Conservation (phyloP, 202 grass and related monocot genomes). For the Zoysia matrella region DNA sequence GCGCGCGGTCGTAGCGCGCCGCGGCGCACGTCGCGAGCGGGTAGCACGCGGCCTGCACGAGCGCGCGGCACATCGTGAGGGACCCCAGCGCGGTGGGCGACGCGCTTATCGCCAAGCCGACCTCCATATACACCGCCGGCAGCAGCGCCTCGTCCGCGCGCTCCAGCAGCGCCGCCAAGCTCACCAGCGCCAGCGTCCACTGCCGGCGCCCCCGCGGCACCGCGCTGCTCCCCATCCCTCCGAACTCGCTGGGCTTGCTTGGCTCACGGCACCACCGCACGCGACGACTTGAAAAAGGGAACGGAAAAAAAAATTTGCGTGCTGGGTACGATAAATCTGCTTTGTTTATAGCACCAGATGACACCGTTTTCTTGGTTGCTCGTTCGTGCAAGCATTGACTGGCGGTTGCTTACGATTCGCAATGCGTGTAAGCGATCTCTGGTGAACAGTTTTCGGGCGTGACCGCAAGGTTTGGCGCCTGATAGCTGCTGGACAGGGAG, state of each 20-base stretch:
- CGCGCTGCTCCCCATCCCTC: slow-evolving; percentile 6
- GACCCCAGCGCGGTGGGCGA: slow-evolving; percentile 61
- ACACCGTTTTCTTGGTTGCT: background rate
- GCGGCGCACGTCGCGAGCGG: slow-evolving; percentile 64
- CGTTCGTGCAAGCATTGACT: slow-evolving; percentile 12
- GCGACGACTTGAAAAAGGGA: background rate
- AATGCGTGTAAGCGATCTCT: background rate
- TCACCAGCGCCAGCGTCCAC: slow-evolving; percentile 58
- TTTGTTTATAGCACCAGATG: slow-evolving; percentile 6
- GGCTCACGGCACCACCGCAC: background rate
- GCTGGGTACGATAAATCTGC: background rate
- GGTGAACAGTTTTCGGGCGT: background rate
- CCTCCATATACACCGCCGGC: slow-evolving; percentile 60
- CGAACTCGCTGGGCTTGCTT: background rate
- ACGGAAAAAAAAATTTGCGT: background rate
- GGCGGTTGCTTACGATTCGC: background rate
- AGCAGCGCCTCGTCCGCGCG: slow-evolving; percentile 26
- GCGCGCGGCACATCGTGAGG: slow-evolving; percentile 63
- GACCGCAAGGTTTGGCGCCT: slow-evolving; percentile 8
- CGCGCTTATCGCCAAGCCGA: slow-evolving; percentile 47
- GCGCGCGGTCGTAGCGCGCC: slow-evolving; percentile 53
- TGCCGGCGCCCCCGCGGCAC: background rate
- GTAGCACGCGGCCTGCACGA: slow-evolving; percentile 69
- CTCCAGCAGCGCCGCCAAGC: slow-evolving; percentile 33
- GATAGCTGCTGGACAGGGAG: background rate